Evolutionary conservation across 306 rosid genomes (phyloP), one percentile per base, ranked within the genome.

Genomic region (Rubus idaeus): DNA sequence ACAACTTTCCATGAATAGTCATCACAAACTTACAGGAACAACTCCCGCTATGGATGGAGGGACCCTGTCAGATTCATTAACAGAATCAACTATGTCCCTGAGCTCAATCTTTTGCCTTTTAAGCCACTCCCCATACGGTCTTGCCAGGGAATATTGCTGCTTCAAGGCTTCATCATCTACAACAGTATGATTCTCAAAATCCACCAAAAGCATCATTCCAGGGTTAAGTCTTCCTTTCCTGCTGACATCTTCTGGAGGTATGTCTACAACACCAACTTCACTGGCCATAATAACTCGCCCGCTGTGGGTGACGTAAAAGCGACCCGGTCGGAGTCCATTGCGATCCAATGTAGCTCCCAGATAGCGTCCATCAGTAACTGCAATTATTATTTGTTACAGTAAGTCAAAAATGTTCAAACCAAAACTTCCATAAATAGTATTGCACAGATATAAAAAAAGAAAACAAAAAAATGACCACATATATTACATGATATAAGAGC

Each of bases 331-430:
- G 50, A 96, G 83, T 58, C 99, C 99, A 80, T 96, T 96, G 77
- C 99, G 89, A 83, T 92, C 99, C 87, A 96, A 87, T 47, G 99
- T 96, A 66, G 99, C 99, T 88, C 99, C 99, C 70, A 96, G 92
- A 85, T 92, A 96, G 85, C 90, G 97, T 9, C 99, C 99, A 84
- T 96, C 99, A 18, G 99, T 89, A 86, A 96, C 99, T 96, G 86
- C 67, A 89, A 56, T 65, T 45, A 75, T 47, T 71, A 42, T 45
- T 60, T 37, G 75, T 49, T 44, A 26, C 56, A 39, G 47, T 4
- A 21, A 63, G 39, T 50, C 47, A 16, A 50, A 53, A 57, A 8
- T 58, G 30, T 61, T 50, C 46, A 40, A 53, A 53, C 10, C 8
- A 57, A 26, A 21, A 14, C 42, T 23, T 44, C 13, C 37, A n/a